Evolutionary conservation across 202 grass and related monocot species (phyloP).

Genomic region (Brachypodium distachyon): DNA sequence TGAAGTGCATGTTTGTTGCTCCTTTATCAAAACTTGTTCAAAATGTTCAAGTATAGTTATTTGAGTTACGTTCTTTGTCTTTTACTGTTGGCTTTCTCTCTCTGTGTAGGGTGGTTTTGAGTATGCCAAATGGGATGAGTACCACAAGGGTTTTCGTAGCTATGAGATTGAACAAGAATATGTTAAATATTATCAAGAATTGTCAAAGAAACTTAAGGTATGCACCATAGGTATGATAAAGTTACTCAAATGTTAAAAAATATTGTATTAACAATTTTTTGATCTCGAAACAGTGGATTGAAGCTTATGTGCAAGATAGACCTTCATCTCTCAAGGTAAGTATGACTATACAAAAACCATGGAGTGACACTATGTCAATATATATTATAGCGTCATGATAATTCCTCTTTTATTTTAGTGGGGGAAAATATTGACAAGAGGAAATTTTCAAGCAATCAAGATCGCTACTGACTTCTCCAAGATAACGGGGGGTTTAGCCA

Average conservation of each 20-base stretch:
- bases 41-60: not conserved
- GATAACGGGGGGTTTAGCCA: not conserved
- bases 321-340: not conserved
- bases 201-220: not conserved
- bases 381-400: not conserved
- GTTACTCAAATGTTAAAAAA: not conserved
- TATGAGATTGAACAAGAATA: slow-evolving; percentile 6
- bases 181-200: not conserved
- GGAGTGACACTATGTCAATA: no score
- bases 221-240: not conserved
- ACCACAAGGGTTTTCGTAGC: not conserved
- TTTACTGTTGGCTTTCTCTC: not conserved
- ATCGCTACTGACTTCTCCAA: not conserved
- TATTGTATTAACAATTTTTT: not conserved
- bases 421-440: not conserved
- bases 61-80: not conserved
- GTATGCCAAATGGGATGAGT: not conserved
- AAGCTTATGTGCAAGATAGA: not conserved
- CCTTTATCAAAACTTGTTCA: not conserved
- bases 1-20: not conserved
- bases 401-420: not conserved
- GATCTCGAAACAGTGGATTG: not conserved
- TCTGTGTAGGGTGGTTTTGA: not conserved
- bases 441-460: not conserved
- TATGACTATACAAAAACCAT: not conserved